Percentiles rank a stretch among this genome's conserved stretches.
These are phyloP conservation scores for Petrea volubilis DNA, from an alignment of 257 asterid species.

Conservation along the genomic window DNA sequence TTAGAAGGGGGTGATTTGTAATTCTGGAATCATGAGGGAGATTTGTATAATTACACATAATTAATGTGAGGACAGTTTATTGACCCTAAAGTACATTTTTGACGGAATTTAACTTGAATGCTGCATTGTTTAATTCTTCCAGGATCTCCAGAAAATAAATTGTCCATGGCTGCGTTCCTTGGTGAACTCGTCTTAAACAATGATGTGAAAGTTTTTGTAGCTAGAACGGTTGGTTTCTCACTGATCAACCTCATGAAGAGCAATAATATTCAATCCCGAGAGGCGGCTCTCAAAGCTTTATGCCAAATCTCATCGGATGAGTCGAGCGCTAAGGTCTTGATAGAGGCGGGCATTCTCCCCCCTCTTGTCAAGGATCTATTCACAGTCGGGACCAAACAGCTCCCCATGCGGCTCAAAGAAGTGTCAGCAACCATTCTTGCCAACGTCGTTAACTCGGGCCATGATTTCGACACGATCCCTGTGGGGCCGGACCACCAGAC, in stretches of 20 bases:
- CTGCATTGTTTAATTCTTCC: constrained; percentile 23
- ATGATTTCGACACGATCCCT: constrained; percentile 62
- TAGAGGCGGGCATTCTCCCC: constrained; percentile 91
- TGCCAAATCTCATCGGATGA: constrained; percentile 87
- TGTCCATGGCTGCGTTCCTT: constrained; percentile 84
- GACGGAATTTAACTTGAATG: not conserved
- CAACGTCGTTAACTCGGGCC: constrained; percentile 76
- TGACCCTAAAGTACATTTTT: not conserved
- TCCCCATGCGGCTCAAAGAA: constrained; percentile 81
- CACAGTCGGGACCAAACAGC: constrained; percentile 62
- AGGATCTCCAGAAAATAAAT: constrained; percentile 82
- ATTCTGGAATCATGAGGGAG: too few relatives aligned
- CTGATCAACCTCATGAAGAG: constrained; percentile 75
- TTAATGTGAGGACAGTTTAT: too few relatives aligned
- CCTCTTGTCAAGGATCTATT: constrained; percentile 93
- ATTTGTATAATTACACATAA: too few relatives aligned
- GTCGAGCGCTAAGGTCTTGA: constrained; percentile 71
- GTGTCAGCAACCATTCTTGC: constrained; percentile 90
- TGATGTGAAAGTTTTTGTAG: constrained; percentile 79
- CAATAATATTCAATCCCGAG: constrained; percentile 57
- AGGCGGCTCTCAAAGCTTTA: constrained; percentile 87
- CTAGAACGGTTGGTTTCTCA: constrained; percentile 70
- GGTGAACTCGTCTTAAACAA: constrained; percentile 85
- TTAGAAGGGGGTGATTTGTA: too few relatives aligned
- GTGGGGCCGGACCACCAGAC: constrained; percentile 84